phyloP scores from a whole-genome alignment of 495 filamentous ascomycete species.

The Trypethelium eluteriae region DNA sequence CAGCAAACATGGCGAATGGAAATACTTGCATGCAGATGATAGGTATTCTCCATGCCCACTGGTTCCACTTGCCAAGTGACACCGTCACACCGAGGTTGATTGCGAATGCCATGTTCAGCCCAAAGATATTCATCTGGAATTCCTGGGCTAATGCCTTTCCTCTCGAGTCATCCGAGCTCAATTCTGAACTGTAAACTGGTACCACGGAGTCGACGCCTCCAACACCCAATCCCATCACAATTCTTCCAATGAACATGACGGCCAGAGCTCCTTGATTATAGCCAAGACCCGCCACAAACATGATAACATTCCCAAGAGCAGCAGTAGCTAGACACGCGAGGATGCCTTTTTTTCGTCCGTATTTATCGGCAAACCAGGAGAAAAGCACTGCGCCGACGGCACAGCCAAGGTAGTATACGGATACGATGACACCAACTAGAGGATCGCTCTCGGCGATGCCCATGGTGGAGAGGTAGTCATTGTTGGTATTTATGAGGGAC shows the following conservation, averaged over 20 bases:
- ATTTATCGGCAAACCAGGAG: conserved; percentile 41
- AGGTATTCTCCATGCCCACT: conserved; percentile 52
- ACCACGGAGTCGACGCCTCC: conserved; percentile 52
- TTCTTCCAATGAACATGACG: conserved; percentile 46
- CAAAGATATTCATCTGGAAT: conserved; percentile 53
- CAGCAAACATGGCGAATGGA: conserved; percentile 42
- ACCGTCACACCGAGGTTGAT: conserved; percentile 37
- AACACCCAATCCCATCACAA: conserved; percentile 50
- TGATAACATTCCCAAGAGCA: conserved; percentile 46
- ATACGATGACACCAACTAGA: conserved; percentile 50
- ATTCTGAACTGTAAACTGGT: conserved; percentile 49
- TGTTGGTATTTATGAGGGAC: conserved; percentile 53
- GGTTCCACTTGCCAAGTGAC: conserved; percentile 32
- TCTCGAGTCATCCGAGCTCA: conserved; percentile 42
- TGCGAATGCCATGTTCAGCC: conserved; percentile 48
- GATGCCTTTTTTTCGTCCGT: conserved; percentile 45
- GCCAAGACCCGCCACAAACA: conserved; percentile 47
- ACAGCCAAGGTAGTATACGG: conserved; percentile 54
- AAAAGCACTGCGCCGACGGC: conserved; percentile 46
- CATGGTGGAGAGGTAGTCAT: conserved; percentile 50
- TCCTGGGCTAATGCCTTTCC: conserved; percentile 50
- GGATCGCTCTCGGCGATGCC: conserved; percentile 40
- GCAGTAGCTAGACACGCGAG: conserved; percentile 44
- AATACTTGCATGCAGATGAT: conserved; percentile 55
- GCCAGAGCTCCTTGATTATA: conserved; percentile 36